phyloP scores from a whole-genome alignment of 2,329 filamentous ascomycete species.

The Microcera coccophila region DNA sequence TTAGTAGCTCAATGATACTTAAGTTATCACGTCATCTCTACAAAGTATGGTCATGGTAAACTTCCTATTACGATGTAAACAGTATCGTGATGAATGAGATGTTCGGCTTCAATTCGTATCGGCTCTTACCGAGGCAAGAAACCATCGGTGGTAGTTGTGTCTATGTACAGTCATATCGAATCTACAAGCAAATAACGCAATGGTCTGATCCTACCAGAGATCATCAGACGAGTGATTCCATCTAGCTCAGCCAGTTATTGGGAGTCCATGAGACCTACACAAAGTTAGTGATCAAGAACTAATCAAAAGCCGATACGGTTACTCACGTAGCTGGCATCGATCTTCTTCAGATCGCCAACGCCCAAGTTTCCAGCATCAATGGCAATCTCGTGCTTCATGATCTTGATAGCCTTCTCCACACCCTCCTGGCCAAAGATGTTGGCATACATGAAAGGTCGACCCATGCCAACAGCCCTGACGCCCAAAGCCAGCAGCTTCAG shows the following conservation, averaged over 20 bases:
- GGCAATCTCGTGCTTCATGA: conserved; percentile 49
- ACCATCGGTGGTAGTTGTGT: no score
- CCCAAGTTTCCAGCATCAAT: conserved; percentile 44
- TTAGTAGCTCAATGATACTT: no score
- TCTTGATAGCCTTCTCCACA: conserved; percentile 40
- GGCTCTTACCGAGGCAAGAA: no score
- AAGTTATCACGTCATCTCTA: no score
- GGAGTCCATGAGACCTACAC: conserved; percentile 22
- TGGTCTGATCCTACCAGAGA: no score
- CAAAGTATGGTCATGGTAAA: no score
- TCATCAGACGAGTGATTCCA: no score
- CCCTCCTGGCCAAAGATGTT: conserved; percentile 50
- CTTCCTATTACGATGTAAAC: no score
- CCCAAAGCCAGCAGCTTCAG: conserved; percentile 44
- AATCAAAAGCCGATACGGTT: background rate
- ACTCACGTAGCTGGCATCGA: conserved; percentile 28
- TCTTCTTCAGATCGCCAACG: conserved; percentile 35
- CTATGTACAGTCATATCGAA: no score
- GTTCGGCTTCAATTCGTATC: no score
- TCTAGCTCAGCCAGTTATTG: conserved; percentile 20
- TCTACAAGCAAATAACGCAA: no score
- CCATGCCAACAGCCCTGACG: conserved; percentile 44
- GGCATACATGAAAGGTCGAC: conserved; percentile 50
- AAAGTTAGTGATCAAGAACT: background rate
- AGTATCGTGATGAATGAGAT: no score